Conservation (phyloP, 805 yeast genomes). For the Candida xiaguanensis region DNA sequence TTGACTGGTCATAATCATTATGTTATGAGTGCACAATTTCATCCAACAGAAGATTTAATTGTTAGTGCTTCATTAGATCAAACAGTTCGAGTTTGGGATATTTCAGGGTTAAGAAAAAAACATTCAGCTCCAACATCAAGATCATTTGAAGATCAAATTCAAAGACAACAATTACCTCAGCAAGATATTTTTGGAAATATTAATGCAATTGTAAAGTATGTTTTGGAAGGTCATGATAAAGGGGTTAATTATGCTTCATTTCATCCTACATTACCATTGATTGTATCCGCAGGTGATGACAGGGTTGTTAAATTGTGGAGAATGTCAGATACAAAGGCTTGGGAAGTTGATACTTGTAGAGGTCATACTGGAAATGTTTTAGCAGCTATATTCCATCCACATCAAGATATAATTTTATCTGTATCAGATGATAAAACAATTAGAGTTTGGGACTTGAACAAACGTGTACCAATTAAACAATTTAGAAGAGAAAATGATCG, state of each 20-base stretch:
- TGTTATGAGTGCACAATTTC: slow-evolving; percentile 97
- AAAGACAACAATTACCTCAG: slow-evolving; percentile 66
- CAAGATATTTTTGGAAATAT: slow-evolving; percentile 94
- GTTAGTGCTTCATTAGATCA: slow-evolving; percentile 96
- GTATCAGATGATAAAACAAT: slow-evolving; percentile 95
- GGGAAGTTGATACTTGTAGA: slow-evolving; percentile 98
- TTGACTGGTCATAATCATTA: slow-evolving; percentile 98
- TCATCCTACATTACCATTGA: slow-evolving; percentile 93
- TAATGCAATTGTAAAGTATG: slow-evolving; percentile 92
- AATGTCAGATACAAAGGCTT: slow-evolving; percentile 95
- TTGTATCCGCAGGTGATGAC: slow-evolving; percentile 95
- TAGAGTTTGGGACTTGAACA: slow-evolving; percentile 95
- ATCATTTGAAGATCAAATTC: slow-evolving; percentile 50
- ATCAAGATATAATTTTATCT: slow-evolving; percentile 85
- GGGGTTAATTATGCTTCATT: slow-evolving; percentile 99
- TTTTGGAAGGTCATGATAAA: slow-evolving; percentile 95
- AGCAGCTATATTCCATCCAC: slow-evolving; percentile 87
- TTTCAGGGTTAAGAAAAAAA: slow-evolving; percentile 87
- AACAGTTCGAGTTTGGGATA: slow-evolving; percentile 99
- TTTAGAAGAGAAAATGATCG: slow-evolving; percentile 92
- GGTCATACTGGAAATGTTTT: slow-evolving; percentile 95
- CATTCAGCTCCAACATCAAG: slow-evolving; percentile 74
- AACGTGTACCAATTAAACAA: slow-evolving; percentile 88
- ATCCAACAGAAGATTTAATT: slow-evolving; percentile 89
- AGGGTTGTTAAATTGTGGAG: slow-evolving; percentile 95